A percentile compares a stretch with the other conserved stretches of the same genome.
Evolutionary conservation across 2,329 filamentous ascomycete species (phyloP).

Genomic region (Pezicula rhizophila): DNA sequence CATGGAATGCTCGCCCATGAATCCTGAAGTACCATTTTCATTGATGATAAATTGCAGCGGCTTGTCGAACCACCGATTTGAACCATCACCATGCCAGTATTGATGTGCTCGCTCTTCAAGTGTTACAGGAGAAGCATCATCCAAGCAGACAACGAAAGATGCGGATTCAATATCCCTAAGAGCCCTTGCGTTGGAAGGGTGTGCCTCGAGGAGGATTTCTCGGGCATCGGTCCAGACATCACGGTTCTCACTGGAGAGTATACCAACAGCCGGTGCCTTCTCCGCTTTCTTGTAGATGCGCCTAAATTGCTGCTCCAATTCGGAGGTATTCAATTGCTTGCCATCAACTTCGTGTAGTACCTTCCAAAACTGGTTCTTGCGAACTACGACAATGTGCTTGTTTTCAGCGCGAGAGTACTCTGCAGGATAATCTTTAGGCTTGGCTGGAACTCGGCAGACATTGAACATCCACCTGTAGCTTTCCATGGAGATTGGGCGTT

Average conservation of each 20-base stretch:
- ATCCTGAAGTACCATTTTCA: slow-evolving; percentile 94
- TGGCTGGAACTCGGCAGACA: slow-evolving; percentile 75
- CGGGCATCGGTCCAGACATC: slow-evolving; percentile 88
- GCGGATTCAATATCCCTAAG: slow-evolving; percentile 80
- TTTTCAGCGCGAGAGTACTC: slow-evolving; percentile 72
- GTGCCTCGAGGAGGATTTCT: slow-evolving; percentile 67
- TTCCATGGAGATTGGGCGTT: slow-evolving; percentile 95
- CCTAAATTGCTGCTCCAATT: slow-evolving; percentile 86
- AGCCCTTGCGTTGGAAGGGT: slow-evolving; percentile 69
- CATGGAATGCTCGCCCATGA: slow-evolving; percentile 99
- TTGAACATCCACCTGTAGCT: slow-evolving; percentile 99
- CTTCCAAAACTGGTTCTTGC: slow-evolving; percentile 98
- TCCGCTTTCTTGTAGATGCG: slow-evolving; percentile 75
- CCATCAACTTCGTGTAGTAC: slow-evolving; percentile 75
- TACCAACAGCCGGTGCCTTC: slow-evolving; percentile 68
- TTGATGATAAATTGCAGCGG: slow-evolving; percentile 96
- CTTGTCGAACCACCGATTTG: slow-evolving; percentile 98
- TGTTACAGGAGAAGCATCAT: slow-evolving; percentile 85
- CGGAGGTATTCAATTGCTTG: slow-evolving; percentile 77
- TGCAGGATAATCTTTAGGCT: slow-evolving; percentile 73
- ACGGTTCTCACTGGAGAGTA: slow-evolving; percentile 85
- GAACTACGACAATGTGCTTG: slow-evolving; percentile 82
- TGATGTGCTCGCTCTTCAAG: slow-evolving; percentile 91
- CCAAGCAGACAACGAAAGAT: slow-evolving; percentile 87
- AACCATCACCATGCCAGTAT: slow-evolving; percentile 97